Conservation (phyloP, 306 rosid genomes). For the Corylus avellana region DNA sequence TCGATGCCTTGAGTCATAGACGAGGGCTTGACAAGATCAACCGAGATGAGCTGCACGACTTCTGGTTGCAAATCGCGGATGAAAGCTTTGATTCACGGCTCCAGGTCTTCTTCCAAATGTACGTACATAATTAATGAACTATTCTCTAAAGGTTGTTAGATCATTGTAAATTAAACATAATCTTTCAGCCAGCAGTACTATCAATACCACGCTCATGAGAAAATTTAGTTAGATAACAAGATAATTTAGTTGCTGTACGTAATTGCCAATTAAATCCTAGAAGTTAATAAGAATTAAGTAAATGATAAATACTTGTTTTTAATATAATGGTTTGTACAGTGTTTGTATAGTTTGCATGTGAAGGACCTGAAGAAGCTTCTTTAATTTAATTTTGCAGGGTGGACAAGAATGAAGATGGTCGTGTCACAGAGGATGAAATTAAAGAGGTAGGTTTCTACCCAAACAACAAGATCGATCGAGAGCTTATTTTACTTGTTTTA, state of each 20-base stretch:
- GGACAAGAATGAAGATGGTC: conserved; percentile 97
- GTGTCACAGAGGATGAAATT: conserved; percentile 89
- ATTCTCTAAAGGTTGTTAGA: no score
- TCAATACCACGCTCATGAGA: no score
- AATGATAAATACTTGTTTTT: not conserved
- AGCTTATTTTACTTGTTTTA: not conserved
- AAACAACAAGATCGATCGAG: not conserved
- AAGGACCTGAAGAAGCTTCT: not conserved
- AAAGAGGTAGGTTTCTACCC: conserved; percentile 61
- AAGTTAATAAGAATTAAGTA: no score
- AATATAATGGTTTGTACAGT: not conserved
- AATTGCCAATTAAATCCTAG: no score
- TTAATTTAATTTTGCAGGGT: conserved; percentile 56
- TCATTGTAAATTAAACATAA: no score
- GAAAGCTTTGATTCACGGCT: conserved; percentile 95
- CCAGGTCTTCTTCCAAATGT: conserved; percentile 99
- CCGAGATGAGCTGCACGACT: conserved; percentile 77
- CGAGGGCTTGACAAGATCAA: conserved; percentile 70
- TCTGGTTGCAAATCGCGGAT: conserved; percentile 88
- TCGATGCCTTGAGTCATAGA: conserved; percentile 85
- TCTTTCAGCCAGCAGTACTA: no score
- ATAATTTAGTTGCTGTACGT: no score
- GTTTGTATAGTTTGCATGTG: no score
- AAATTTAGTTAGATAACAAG: no score
- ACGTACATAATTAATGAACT: conserved; percentile 22